Evolutionary conservation across 805 yeast species (phyloP).

Genomic region (Teunomyces gatunensis): DNA sequence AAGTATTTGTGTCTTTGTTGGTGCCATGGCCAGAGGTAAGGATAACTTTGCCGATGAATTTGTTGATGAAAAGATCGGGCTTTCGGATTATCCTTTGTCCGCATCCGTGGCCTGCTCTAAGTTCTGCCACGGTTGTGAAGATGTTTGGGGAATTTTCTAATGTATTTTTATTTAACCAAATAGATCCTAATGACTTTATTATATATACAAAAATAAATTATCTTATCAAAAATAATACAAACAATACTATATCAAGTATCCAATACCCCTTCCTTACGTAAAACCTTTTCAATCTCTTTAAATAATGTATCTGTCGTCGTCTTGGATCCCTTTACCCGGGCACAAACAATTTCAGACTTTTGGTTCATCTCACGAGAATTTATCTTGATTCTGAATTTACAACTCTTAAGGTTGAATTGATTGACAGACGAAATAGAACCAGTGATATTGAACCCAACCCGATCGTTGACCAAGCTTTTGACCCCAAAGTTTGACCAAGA

Average conservation of each 20-base stretch:
- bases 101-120: slow-evolving; percentile 98
- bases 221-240: not conserved
- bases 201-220: slow-evolving; percentile 2
- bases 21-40: slow-evolving; percentile 98
- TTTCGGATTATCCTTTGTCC: slow-evolving; percentile 90
- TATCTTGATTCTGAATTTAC: slow-evolving; percentile 59
- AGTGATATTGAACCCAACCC: slow-evolving; percentile 44
- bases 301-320: slow-evolving; percentile 60
- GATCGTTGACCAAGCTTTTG: slow-evolving; percentile 49
- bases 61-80: slow-evolving; percentile 94
- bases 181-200: slow-evolving; percentile 3
- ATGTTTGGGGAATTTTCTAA: slow-evolving; percentile 82
- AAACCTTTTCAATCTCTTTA: slow-evolving; percentile 61
- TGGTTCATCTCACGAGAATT: slow-evolving; percentile 36
- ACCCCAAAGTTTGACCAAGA: slow-evolving; percentile 75
- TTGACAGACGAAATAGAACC: slow-evolving; percentile 64
- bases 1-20: slow-evolving; percentile 96
- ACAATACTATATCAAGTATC: slow-evolving; percentile 15
- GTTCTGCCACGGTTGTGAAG: slow-evolving; percentile 98
- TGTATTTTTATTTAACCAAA: slow-evolving; percentile 1
- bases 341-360: slow-evolving; percentile 57
- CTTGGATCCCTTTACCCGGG: slow-evolving; percentile 62
- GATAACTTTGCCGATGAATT: slow-evolving; percentile 97
- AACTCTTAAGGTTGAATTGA: slow-evolving; percentile 59
- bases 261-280: slow-evolving; percentile 63